A percentile compares a stretch with the other conserved stretches of the same genome.
Conservation (phyloP, 2,329 filamentous ascomycete species). For the Talaromyces sp. region DNA sequence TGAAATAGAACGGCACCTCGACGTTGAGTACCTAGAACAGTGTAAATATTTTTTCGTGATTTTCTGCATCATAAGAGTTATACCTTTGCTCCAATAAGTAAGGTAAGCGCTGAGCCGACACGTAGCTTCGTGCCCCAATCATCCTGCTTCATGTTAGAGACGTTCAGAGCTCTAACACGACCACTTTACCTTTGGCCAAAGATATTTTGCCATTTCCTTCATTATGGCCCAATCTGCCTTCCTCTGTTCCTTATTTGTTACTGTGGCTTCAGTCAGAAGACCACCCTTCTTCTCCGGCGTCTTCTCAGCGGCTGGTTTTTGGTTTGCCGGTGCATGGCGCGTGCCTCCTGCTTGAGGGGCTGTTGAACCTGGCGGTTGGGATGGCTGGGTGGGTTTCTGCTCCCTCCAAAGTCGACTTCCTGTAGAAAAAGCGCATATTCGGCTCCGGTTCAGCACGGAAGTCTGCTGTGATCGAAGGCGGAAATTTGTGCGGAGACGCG, state of each 20-base stretch:
- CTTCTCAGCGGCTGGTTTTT: conserved; percentile 18
- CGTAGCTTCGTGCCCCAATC: conserved; percentile 76
- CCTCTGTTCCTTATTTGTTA: conserved; percentile 77
- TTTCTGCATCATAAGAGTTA: conserved; percentile 9
- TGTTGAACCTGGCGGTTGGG: background rate
- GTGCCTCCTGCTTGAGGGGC: background rate
- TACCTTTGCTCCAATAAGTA: conserved; percentile 84
- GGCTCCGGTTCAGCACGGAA: conserved; percentile 19
- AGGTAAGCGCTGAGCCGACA: conserved; percentile 74
- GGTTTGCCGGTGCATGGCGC: conserved; percentile 1
- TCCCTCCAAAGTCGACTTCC: conserved; percentile 17
- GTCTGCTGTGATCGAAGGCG: conserved; percentile 20
- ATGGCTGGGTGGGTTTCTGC: conserved; percentile 8
- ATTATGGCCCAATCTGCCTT: conserved; percentile 98
- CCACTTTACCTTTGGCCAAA: conserved; percentile 73
- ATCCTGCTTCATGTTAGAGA: conserved; percentile 42
- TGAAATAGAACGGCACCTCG: conserved; percentile 98
- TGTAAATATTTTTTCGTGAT: background rate
- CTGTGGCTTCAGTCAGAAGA: conserved; percentile 59
- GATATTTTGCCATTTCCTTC: conserved; percentile 91
- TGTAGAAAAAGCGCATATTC: conserved; percentile 27
- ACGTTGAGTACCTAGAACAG: conserved; percentile 69
- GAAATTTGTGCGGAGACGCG: conserved; percentile 22
- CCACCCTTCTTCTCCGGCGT: conserved; percentile 45
- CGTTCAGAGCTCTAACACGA: background rate